Evolutionary conservation across 23 red algal genomes (phyloP).

Genomic region (Gracilariopsis chorda): DNA sequence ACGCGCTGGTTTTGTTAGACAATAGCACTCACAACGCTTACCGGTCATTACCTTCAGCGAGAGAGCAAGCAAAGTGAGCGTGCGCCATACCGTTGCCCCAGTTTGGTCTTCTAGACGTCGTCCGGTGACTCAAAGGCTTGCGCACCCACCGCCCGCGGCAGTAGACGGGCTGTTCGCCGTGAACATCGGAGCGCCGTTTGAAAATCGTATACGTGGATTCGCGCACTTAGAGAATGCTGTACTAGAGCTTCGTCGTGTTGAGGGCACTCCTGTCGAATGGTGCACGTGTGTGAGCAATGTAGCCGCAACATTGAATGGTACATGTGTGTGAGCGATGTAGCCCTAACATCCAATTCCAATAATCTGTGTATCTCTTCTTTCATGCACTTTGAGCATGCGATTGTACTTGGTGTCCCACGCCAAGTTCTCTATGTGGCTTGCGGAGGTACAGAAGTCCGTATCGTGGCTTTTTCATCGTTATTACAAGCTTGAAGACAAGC

Average conservation of each 20-base stretch:
- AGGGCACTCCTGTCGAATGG: background rate
- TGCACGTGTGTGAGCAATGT: background rate
- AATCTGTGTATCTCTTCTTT: background rate
- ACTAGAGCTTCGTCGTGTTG: background rate
- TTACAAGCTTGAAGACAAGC: background rate
- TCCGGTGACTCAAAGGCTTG: no score
- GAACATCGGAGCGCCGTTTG: background rate
- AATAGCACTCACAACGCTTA: no score
- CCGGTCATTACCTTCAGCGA: no score
- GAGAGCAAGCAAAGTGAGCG: no score
- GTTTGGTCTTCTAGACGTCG: no score
- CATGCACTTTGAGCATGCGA: background rate
- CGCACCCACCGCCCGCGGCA: slow-evolving; percentile 7
- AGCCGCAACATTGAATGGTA: background rate
- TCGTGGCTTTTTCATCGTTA: background rate
- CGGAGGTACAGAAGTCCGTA: background rate
- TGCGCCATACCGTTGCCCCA: no score
- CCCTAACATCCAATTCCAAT: background rate
- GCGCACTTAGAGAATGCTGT: slow-evolving; percentile 23
- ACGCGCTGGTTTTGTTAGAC: no score
- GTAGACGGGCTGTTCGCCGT: slow-evolving; percentile 13
- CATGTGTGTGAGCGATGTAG: background rate
- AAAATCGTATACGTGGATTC: background rate
- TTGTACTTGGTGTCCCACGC: background rate
- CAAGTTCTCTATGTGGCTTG: background rate